Conservation (phyloP, 345 rosid species). For the Durio zibethinus region DNA sequence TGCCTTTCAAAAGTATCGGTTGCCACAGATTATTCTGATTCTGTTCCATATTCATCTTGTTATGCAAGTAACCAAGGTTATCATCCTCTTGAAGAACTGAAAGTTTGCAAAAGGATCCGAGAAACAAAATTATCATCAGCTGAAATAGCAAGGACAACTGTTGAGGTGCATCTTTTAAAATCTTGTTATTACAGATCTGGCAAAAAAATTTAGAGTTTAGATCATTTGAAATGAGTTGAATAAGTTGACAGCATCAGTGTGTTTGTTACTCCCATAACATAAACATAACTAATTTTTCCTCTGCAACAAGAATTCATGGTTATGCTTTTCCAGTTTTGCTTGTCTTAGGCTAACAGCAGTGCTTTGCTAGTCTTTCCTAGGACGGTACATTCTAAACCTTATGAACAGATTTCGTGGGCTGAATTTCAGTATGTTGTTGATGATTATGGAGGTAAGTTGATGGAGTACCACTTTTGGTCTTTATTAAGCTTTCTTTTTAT, state of each 20-base stretch:
- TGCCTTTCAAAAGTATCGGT: conserved; percentile 75
- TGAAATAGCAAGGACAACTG: conserved; percentile 82
- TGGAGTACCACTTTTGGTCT: background rate
- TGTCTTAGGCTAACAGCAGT: conserved; percentile 60
- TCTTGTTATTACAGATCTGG: conserved; percentile 10
- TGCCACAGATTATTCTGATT: conserved; percentile 94
- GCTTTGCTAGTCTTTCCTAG: conserved; percentile 88
- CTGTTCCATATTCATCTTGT: conserved; percentile 82
- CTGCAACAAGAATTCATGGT: conserved; percentile 5
- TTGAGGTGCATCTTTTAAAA: conserved; percentile 51
- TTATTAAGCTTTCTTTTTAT: background rate
- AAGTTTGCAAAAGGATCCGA: conserved; percentile 51
- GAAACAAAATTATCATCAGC: conserved; percentile 66
- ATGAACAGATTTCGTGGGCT: conserved; percentile 79
- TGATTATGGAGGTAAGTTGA: conserved; percentile 78
- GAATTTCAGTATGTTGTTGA: conserved; percentile 78
- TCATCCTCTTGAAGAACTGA: conserved; percentile 91
- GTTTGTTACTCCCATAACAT: conserved; percentile 2
- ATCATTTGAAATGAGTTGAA: background rate
- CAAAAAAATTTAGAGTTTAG: background rate
- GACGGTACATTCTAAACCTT: conserved; percentile 76
- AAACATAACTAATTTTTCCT: background rate
- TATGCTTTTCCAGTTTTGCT: conserved; percentile 20
- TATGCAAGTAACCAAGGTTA: conserved; percentile 50
- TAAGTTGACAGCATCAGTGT: background rate